Evolutionary conservation across 2,329 filamentous ascomycete genomes (phyloP).

Genomic region (Fusarium denticulatum): DNA sequence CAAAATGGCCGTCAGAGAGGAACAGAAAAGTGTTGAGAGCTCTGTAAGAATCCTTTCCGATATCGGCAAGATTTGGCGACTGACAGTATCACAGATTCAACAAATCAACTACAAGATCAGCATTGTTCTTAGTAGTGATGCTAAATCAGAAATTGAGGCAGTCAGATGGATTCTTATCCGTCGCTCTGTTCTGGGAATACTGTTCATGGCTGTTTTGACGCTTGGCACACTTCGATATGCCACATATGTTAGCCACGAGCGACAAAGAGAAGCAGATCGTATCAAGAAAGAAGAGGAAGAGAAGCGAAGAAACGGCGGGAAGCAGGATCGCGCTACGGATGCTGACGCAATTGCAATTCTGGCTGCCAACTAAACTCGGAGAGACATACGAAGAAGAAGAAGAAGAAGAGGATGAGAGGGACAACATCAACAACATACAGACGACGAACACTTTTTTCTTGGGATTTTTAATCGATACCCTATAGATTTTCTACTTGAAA

Average conservation of each 20-base stretch:
- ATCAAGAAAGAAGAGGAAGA: constrained; percentile 57
- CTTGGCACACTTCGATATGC: constrained; percentile 68
- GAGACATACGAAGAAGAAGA: not conserved
- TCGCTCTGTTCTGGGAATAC: constrained; percentile 70
- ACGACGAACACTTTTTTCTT: constrained; percentile 29
- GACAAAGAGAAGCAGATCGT: constrained; percentile 57
- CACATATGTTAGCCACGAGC: constrained; percentile 64
- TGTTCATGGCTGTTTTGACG: constrained; percentile 72
- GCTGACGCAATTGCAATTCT: constrained; percentile 67
- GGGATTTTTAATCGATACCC: constrained; percentile 41
- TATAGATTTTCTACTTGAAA: constrained; percentile 39
- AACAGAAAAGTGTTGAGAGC: constrained; percentile 86
- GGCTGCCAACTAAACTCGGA: constrained; percentile 59
- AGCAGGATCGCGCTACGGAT: constrained; percentile 56
- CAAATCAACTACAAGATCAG: constrained; percentile 97
- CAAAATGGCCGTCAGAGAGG: constrained; percentile 89
- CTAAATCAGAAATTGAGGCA: constrained; percentile 90
- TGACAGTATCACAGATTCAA: constrained; percentile 70
- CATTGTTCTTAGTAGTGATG: constrained; percentile 86
- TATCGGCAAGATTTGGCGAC: not conserved
- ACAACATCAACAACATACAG: constrained; percentile 5
- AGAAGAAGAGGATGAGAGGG: not conserved
- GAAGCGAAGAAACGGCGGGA: constrained; percentile 55
- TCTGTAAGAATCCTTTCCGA: constrained; percentile 62
- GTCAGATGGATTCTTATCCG: constrained; percentile 85